Evolutionary conservation across 352 stramenopile genomes (phyloP), one percentile per base, ranked within the genome.

Genomic region (Peronospora belbahrii): DNA sequence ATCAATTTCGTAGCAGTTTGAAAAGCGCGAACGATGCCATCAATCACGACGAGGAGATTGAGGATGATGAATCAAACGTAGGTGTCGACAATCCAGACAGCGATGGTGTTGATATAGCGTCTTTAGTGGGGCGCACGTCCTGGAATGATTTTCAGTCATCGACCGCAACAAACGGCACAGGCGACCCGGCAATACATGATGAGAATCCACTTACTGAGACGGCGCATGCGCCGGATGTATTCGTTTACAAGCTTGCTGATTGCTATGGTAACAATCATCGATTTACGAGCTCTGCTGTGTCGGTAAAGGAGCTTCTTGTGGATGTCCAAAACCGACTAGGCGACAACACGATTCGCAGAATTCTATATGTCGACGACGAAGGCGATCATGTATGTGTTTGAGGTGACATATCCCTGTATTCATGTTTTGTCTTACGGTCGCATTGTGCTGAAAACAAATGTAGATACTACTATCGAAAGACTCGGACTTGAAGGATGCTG

Each of bases 321-420:
- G 73, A 91, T 38, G 77, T 94, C 0, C 73, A 88, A 42, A 83
- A 67, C 28, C 74, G 77, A 17, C 51, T 90, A 1, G 82, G 80
- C 4, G 78, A 88, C 44, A 64, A 83, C 36, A 88, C 76, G 14
- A 89, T 88, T 33, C 67, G 70, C 3, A 68, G 82, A 41, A 61
- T 92, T 19, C 74, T 90, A 24, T 89, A 89, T 40, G 69, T 90
- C 19, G 79, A 94, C 38, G 82, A 94, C 20, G 81, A 93, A 50
- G 69, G 63, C 45, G 82, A 94, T 24, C 79, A 88, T 50, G 74
- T 85, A 28, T 28, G 61, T 37, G 69, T 49, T 45, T 33, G 11
- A 11, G 22, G 17, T 10, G 4, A 25, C 14, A 8, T 30, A n/a
- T n/a, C 37, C 20, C 34, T n/a, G 4, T 20, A 35, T 18, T 47